Evolutionary conservation across 306 rosid species (phyloP).

Genomic region (Prunus salicina): DNA sequence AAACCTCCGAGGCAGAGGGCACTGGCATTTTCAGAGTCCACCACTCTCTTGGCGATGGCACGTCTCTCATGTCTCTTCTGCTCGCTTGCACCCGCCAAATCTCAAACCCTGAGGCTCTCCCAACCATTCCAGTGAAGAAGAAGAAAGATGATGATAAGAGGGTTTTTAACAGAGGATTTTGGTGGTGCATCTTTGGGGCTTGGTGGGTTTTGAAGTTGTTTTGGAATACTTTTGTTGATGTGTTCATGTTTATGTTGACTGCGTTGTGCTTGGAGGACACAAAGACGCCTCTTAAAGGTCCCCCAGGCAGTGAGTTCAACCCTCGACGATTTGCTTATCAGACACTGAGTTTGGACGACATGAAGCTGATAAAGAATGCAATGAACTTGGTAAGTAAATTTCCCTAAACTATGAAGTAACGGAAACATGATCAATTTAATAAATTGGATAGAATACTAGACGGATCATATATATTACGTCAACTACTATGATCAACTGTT

Average conservation of each 20-base stretch:
- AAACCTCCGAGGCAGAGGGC: conserved; percentile 29
- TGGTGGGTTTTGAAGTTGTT: conserved; percentile 28
- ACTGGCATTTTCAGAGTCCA: conserved; percentile 31
- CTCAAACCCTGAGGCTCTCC: conserved; percentile 31
- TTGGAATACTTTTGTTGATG: conserved; percentile 30
- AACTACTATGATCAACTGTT: too few species aligned
- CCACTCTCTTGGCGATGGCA: conserved; percentile 45
- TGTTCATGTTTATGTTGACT: conserved; percentile 17
- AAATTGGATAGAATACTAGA: too few species aligned
- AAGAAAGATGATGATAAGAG: not conserved
- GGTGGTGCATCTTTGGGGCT: not conserved
- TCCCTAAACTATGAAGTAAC: too few species aligned
- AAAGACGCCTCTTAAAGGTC: conserved; percentile 28
- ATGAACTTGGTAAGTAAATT: conserved; percentile 20
- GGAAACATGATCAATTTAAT: too few species aligned
- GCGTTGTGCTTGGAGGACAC: conserved; percentile 24
- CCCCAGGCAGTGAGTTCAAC: conserved; percentile 1
- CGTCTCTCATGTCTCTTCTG: conserved; percentile 37
- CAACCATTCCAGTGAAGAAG: conserved; percentile 20
- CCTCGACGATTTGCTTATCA: conserved; percentile 25
- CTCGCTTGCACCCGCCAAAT: conserved; percentile 33
- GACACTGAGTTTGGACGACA: conserved; percentile 29
- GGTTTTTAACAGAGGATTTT: not conserved
- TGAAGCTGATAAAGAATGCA: conserved; percentile 31
- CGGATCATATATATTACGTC: too few species aligned